Percentiles rank a stretch among this genome's conserved stretches.
Conservation (phyloP, 441 rosid species). For the Macaranga tanarius region DNA sequence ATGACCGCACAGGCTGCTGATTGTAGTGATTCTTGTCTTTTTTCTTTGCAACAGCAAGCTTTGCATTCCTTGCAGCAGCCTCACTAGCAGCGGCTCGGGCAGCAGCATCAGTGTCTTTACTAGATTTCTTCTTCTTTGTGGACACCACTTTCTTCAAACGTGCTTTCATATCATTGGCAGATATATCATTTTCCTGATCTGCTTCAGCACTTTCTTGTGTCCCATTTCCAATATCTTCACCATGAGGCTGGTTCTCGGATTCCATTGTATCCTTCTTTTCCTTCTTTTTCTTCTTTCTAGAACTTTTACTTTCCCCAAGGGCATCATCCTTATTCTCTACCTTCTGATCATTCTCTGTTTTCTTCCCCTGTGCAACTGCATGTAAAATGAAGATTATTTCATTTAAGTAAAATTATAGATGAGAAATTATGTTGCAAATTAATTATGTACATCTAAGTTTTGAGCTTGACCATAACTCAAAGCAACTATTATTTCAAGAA, state of each 20-base stretch:
- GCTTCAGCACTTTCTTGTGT: slow-evolving; percentile 35
- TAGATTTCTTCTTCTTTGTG: slow-evolving; percentile 65
- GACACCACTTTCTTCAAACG: slow-evolving; percentile 60
- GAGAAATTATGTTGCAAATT: too few relatives aligned
- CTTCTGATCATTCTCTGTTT: slow-evolving; percentile 36
- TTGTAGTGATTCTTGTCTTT: slow-evolving; percentile 85
- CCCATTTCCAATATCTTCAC: slow-evolving; percentile 24
- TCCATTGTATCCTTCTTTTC: slow-evolving; percentile 57
- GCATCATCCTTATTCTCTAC: slow-evolving; percentile 51
- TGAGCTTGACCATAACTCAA: neutral
- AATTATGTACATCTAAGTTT: neutral
- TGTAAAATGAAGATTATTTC: neutral
- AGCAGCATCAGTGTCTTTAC: slow-evolving; percentile 68
- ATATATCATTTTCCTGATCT: slow-evolving; percentile 40
- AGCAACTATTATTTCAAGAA: neutral
- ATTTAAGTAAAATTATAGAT: neutral
- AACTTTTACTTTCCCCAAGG: slow-evolving; percentile 52
- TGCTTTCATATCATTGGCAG: slow-evolving; percentile 59
- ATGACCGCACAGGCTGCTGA: slow-evolving; percentile 70
- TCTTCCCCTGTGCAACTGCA: slow-evolving; percentile 40
- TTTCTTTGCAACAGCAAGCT: slow-evolving; percentile 80
- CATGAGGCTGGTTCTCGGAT: slow-evolving; percentile 35
- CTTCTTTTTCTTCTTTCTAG: slow-evolving; percentile 78
- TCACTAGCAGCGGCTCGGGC: slow-evolving; percentile 68
- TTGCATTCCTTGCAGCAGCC: slow-evolving; percentile 73